Base-by-base conservation (phyloP, 2,329 filamentous ascomycete species). In the Penicillium sp. region DNA sequence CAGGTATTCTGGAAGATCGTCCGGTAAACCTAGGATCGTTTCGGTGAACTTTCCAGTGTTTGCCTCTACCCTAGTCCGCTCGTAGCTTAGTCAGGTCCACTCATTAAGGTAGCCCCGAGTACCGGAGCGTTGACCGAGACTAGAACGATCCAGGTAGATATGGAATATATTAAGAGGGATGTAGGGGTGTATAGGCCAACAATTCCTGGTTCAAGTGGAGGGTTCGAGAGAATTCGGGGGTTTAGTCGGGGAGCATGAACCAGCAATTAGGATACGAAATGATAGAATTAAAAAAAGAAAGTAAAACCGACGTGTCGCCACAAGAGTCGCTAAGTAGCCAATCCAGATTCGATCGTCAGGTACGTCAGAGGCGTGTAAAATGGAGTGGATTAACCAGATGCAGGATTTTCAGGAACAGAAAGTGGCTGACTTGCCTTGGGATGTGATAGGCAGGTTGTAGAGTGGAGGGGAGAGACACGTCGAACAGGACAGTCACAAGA, bases 261-360 rank as follows among this genome's bases (percentile, higher is more conserved):
- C 45, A 47, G n/a, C 24, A 24, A 18, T 12, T n/a, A 35, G 37
- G 42, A 40, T 31, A 25, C 31, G 28, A 39, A 4, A 31, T 41
- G 12, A 33, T 8, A 45, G 15, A 41, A 44, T 20, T 32, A 38
- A 18, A 37, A 18, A 28, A 8, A 15, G 44, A 44, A 44, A 35
- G 18, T 42, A 46, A 42, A 45, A 15, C 25, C 25, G 43, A 35
- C 52, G 45, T 33, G 49, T 56, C 37, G 51, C 48, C 54, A 51
- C 50, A 35, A 20, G n/a, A n/a, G n/a, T n/a, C n/a, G n/a, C n/a
- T n/a, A n/a, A 25, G 15, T 39, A 4, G 2, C 15, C 23, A 4
- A 15, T 54, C 54, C 48, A 57, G 57, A 53, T 50, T 57, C 23
- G 55, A 55, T 56, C 51, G 54, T 49, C 58, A 60, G 54, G 56